Evolutionary conservation across 768 basidiomycete genomes (phyloP), one percentile per base, ranked within the genome.

Genomic region (Boletus rubropictus): DNA sequence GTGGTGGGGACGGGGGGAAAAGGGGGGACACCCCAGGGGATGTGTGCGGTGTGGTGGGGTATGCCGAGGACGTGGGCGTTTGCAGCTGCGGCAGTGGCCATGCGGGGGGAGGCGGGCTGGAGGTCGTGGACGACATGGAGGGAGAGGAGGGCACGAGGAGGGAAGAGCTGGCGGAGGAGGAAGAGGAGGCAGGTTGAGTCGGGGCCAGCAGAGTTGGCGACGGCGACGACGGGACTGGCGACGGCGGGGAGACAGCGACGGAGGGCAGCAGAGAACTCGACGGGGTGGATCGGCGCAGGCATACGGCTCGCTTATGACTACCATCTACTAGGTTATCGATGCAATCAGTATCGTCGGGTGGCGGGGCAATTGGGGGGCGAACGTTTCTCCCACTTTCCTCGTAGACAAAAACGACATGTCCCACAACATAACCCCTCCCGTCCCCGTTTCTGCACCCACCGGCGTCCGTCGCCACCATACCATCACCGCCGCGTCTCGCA

Each of bases 381-480:
- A n/a, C n/a, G n/a, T n/a, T n/a, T n/a, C n/a, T n/a, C n/a, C 49
- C 18, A 28, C 15, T 17, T 24, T 25, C 50, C n/a, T n/a, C n/a
- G n/a, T n/a, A n/a, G n/a, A n/a, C n/a, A n/a, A n/a, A n/a, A n/a
- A n/a, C n/a, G n/a, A n/a, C n/a, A 73, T 73, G 72, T 66, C 72
- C n/a, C 64, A 70, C 56, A 64, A 67, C 32, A 67, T 71, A 14
- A 68, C 74, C 20, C 72, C 74, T 24, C 72, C 72, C 17, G 67
- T 64, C 29, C 61, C 72, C 18, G 66, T 58, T 4, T 66, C 69
- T 4, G 60, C 65, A 4, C 64, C 68, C 21, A 63, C 66, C 12
- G 73, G 76, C 20, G 86, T 89, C n/a, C 74, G 88, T 56, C 79
- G 88, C 27, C 85, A 89, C 64, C 88, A 90, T 59, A 90, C 88